Conservation (phyloP, 495 filamentous ascomycete species). For the Cenococcum geophilum region DNA sequence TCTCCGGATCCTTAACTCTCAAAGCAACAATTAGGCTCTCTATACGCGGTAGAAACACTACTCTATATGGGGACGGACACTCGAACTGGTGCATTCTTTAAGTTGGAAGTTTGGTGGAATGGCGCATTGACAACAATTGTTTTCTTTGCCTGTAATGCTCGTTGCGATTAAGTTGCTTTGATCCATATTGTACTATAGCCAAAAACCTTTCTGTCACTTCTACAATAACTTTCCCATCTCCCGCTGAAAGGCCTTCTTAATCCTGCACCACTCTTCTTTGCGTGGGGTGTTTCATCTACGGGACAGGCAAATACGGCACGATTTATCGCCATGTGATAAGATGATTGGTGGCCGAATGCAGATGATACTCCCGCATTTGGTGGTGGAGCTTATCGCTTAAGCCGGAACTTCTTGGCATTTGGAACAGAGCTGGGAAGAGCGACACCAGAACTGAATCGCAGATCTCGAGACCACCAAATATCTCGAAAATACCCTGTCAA, state of each 20-base stretch:
- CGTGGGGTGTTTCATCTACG: neutral
- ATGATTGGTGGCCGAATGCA: neutral
- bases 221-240: too few species aligned
- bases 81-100: neutral
- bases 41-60: neutral
- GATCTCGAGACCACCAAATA: neutral
- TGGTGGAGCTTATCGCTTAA: neutral
- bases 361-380: neutral
- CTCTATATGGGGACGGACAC: neutral
- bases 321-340: neutral
- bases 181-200: neutral
- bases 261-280: neutral
- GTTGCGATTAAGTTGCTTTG: neutral
- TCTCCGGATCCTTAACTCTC: slow-evolving; percentile 81
- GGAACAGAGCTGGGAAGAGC: neutral
- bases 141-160: neutral
- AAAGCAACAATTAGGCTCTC: slow-evolving; percentile 63
- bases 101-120: neutral
- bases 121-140: neutral
- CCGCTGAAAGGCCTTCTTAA: neutral
- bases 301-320: neutral
- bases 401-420: neutral
- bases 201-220: neutral
- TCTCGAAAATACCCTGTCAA: neutral
- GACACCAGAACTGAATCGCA: neutral